Conservation (phyloP, 2,329 filamentous ascomycete species). For the Alternaria brassicicola region DNA sequence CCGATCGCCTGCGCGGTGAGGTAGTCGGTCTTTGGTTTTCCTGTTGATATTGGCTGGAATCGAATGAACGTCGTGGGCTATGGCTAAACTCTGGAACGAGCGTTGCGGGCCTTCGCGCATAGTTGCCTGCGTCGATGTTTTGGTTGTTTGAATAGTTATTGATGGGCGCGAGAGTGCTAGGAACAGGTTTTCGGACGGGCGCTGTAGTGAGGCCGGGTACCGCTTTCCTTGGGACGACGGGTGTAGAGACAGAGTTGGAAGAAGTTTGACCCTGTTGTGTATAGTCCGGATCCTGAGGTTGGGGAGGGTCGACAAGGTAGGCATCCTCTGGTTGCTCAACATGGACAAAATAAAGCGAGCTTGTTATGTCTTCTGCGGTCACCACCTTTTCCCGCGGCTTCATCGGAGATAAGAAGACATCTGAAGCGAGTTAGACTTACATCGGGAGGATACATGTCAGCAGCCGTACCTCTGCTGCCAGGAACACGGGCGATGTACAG, state of each 20-base stretch:
- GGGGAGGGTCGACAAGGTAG: constrained; percentile 38
- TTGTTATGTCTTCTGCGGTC: constrained; percentile 82
- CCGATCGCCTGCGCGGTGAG: constrained; percentile 30
- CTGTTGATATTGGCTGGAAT: constrained; percentile 24
- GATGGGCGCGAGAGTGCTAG: constrained; percentile 36
- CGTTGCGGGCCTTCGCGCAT: constrained; percentile 22
- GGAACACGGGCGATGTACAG: constrained; percentile 95
- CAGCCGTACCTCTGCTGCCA: constrained; percentile 76
- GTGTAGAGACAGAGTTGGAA: constrained; percentile 18
- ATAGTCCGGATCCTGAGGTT: constrained; percentile 21
- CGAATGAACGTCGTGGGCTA: constrained; percentile 33
- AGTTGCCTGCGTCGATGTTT: constrained; percentile 33
- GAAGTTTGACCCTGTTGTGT: constrained; percentile 9
- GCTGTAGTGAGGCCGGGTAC: constrained; percentile 19
- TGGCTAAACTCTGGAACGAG: constrained; percentile 24
- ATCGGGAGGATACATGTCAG: background rate
- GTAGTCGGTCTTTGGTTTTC: constrained; percentile 30
- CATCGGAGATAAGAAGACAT: constrained; percentile 88
- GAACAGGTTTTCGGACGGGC: constrained; percentile 36
- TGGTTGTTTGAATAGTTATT: constrained; percentile 34
- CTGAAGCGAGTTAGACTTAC: constrained; percentile 54
- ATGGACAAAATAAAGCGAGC: constrained; percentile 90
- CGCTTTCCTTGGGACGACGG: constrained; percentile 42
- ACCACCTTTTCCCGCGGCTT: constrained; percentile 90
- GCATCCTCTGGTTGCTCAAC: constrained; percentile 67